Base-by-base conservation (phyloP, 1,284 basidiomycete species). In the Golubevia pallescens region DNA sequence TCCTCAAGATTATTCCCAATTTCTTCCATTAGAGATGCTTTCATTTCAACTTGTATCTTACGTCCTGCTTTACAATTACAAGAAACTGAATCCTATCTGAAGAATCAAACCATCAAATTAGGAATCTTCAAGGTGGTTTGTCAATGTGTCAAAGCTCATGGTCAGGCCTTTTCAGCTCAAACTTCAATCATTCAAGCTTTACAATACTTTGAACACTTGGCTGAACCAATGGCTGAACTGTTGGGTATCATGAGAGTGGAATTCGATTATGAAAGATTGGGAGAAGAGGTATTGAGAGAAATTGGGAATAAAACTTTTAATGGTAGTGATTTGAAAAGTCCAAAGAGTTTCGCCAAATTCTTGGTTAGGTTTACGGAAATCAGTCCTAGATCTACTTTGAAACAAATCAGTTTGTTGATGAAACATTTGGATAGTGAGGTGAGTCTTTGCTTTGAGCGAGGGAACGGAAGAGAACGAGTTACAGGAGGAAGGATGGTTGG, bases 131-230 rank as follows among this genome's bases (percentile, higher is more conserved):
- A 93, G 79, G 91, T 95, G 74, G 91, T 98, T 69, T 97, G 94
- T 86, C 87, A 93, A 59, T 92, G 95, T 0, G 94, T 97, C 72
- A 98, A 97, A 82, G 90, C 92, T 72, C 95, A 98, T 74, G 91
- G 90, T 1, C 95, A 98, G 75, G 89, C 90, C 0, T 90, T 80
- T 42, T 71, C 68, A 51, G 81, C 75, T 3, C 94, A 97, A 80
- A 95, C 93, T 63, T 90, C 90, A 69, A 93, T 99, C 86, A 92
- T 95, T 86, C 95, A 97, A 85, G 91, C 90, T 63, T 88, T 99
- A 13, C 94, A 96, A 69, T 97, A 96, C 86, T 94, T 92, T 78
- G 96, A 99, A 78, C 95, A 98, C 84, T 90, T 97, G 28, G 91
- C 93, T 0, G 95, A 98, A 80, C 91, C 93, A 0, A 93, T 97